These are phyloP conservation scores for Porcisia deanei DNA, from an alignment of 208 protist species.

Conservation along the genomic window DNA sequence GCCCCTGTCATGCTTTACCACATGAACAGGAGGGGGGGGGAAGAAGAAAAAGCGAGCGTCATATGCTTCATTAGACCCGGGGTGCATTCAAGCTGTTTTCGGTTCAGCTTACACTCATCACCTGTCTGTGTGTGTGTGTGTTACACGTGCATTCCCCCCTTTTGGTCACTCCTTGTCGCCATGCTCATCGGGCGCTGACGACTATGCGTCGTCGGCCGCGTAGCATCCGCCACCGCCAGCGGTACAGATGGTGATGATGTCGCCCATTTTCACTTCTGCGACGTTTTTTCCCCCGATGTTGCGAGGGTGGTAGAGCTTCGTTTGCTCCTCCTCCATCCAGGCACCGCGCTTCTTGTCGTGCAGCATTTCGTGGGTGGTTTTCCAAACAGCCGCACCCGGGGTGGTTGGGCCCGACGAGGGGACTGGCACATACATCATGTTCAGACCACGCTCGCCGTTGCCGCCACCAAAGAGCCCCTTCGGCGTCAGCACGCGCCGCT, in stretches of 20 bases:
- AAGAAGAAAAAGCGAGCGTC: no score
- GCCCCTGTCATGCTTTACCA: no score
- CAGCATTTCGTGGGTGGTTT: constrained; percentile 42
- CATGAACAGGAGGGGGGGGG: no score
- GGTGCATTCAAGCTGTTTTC: no score
- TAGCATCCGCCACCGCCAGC: constrained; percentile 62
- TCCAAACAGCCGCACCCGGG: constrained; percentile 17
- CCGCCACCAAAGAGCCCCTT: constrained; percentile 84
- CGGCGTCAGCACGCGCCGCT: constrained; percentile 87
- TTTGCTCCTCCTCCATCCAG: constrained; percentile 42
- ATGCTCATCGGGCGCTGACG: neutral
- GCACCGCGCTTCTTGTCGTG: constrained; percentile 40
- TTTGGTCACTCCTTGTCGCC: neutral
- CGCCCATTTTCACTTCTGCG: constrained; percentile 44
- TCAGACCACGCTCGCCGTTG: constrained; percentile 69
- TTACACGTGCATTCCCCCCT: neutral
- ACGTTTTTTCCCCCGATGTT: constrained; percentile 75
- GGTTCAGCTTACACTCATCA: neutral
- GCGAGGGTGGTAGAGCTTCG: constrained; percentile 39
- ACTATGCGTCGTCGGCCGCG: neutral
- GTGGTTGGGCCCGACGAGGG: neutral
- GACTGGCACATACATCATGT: constrained; percentile 52
- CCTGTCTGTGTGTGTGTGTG: neutral
- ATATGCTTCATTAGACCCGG: no score
- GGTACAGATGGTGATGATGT: constrained; percentile 63